Evolutionary conservation across 2,329 filamentous ascomycete species (phyloP), one percentile per base, ranked within the genome.

Genomic region (Colletotrichum agaves): DNA sequence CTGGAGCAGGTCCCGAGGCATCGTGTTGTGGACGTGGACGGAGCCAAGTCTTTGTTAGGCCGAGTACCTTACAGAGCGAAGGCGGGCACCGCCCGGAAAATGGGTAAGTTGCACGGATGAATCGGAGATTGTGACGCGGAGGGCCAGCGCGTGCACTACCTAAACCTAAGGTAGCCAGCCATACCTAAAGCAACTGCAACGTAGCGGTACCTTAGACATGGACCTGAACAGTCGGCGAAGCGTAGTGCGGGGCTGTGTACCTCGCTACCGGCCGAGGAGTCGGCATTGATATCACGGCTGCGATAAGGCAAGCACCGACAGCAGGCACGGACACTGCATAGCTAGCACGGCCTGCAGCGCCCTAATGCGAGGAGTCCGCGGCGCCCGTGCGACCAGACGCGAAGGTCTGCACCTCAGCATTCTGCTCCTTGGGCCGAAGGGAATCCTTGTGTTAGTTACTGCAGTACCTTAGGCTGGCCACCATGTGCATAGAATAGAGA

Each of bases 111-210:
- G 60, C 59, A 63, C 64, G 64, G 64, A 67, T 63, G 64, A 35
- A 64, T 64, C 60, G 64, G 64, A 67, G 60, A 67, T 58, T 67
- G 64, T 52, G 46, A 61, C 46, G 58, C 58, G 58, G 58, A 59
- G 31, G 33, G 44, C 19, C 27, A 27, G 27, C 27, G 27, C 27
- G 27, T 27, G 27, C 27, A 27, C 27, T 27, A 27, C 21, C 3
- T 4, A 4, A 3, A 23, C 21, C 4, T 23, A 3, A 23, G 3
- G 21, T 23, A 23, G 4, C 21, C 21, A 3, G 4, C 21, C 21
- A 1, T 27, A 27, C 27, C 27, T 27, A 50, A 53, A 53, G n/a
- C 19, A 43, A 17, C n/a, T 43, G 43, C 27, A 23, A 15, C 21
- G 27, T 0, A 8, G 52, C 17, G 35, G 62, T 65, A n/a, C n/a